phyloP scores from a whole-genome alignment of 1,284 basidiomycete genomes.

The Ustilago vetiveriae region DNA sequence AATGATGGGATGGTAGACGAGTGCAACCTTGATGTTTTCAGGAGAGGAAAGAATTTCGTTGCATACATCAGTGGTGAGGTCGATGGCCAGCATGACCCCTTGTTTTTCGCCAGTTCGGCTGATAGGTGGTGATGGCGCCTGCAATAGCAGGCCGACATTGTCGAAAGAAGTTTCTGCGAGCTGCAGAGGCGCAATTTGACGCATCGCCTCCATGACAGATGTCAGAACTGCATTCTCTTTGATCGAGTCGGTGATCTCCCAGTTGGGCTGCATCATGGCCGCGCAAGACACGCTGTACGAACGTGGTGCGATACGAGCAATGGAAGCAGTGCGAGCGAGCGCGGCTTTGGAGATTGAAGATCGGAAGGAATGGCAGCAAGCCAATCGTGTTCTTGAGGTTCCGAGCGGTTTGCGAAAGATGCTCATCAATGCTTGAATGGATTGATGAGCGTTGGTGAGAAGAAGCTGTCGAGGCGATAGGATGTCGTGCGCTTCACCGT shows the following conservation, averaged over 20 bases:
- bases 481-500: constrained; percentile 16
- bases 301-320: background rate
- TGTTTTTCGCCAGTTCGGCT: constrained; percentile 15
- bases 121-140: constrained; percentile 19
- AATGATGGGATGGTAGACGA: constrained; percentile 81
- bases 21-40: constrained; percentile 70
- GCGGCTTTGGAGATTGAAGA: background rate
- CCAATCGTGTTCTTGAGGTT: background rate
- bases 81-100: constrained; percentile 61
- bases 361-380: background rate
- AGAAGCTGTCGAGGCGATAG: background rate
- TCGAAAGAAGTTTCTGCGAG: constrained; percentile 62
- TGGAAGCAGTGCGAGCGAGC: background rate
- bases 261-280: constrained; percentile 38
- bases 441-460: too few relatives aligned
- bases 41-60: constrained; percentile 56
- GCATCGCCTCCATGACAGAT: constrained; percentile 35
- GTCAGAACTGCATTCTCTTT: constrained; percentile 29
- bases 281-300: constrained; percentile 2
- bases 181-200: constrained; percentile 50
- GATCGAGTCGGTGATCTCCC: constrained; percentile 44
- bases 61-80: constrained; percentile 61
- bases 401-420: background rate
- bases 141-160: constrained; percentile 63
- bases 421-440: constrained; percentile 9